Base-by-base conservation (phyloP, 352 stramenopile species). In the Globisporangium acanthophoron region DNA sequence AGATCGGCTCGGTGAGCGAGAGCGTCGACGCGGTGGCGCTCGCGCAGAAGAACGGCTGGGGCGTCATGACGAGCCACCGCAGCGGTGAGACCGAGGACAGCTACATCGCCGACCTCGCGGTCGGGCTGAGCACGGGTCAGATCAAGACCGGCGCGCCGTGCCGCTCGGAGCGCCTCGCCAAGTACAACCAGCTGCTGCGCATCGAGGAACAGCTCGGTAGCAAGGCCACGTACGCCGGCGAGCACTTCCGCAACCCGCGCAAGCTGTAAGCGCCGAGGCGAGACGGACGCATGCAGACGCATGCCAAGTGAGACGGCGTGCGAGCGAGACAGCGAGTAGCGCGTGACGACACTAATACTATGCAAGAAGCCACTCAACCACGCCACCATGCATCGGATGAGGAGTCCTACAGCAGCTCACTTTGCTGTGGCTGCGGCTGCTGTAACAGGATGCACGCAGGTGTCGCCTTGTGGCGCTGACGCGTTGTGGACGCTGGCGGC, bases 141-240 rank as follows among this genome's bases (percentile, higher is more conserved):
- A 99, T 99, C 85, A 99, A 99, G 96, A 99, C 97, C 27, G 97
- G 97, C 54, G 97, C 97, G 33, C 97, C 97, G 47, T 99, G 96
- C 87, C 87, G 97, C 80, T 98, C 91, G 53, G 97, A 99, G 77
- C 89, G 97, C 75, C 85, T 98, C 48, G 92, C 96, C 59, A 99
- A 99, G 90, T 99, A 99, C 92, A 99, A 99, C 83, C 97, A 99
- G 75, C 83, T 99, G 48, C 77, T 99, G 52, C 85, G 96, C 54
- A 99, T 99, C 71, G 96, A 98, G 69, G 92, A 97, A 65, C 81
- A 98, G 65, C 78, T 98, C 33, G 89, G 85, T 46, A 74, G 61
- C 54, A 76, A 87, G 58, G 85, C 72, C 33, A 53, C 60, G 6
- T 72, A 72, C 62, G 65, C 65, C 12, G 65, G 65, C 44, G 58